Base-by-base conservation (phyloP, 2,329 filamentous ascomycete genomes). In the Trichoderma breve region DNA sequence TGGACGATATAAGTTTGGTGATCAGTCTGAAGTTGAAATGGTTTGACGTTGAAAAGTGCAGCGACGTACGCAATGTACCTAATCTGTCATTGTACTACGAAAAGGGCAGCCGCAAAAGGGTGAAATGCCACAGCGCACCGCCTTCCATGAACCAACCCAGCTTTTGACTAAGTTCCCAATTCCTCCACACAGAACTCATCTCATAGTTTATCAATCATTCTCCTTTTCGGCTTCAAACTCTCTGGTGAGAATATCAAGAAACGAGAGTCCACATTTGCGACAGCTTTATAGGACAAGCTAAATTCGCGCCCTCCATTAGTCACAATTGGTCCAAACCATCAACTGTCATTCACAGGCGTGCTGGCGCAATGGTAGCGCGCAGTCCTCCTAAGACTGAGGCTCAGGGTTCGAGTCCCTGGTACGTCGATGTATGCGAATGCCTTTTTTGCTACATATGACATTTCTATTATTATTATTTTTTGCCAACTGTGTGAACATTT, bases 361-460 rank as follows among this genome's bases (percentile, higher is more conserved):
- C 79, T 80, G 79, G 79, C 79, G 79, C 79, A 80, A 80, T 80
- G 79, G 79, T 81, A 81, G 79, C 79, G 79, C 78, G 78, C 78
- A 81, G 79, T 80, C 79, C 79, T 81, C 79, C 80, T 81, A 81
- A 81, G 80, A 80, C 80, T 80, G 79, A 81, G 80, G 80, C 76
- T 81, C 78, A 80, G 80, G 80, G 80, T 81, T 81, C 80, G 80
- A 81, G 79, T 81, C 80, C 80, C 80, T 80, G 79, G 79, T 80
- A 75, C 76, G 79, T 76, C 79, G 79, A 64, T 53, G 55, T 69
- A 53, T 26, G 58, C 51, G 9, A 26, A 28, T 64, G 64, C 51
- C 32, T 68, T 65, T 51, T 26, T 61, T 6, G 6, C 4, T 6
- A 6, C 43, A 18, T 34, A 4, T 8, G 30, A n/a, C n/a, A 21